Conservation (phyloP, 768 basidiomycete genomes). For the Cystofilobasidium capitatum region DNA sequence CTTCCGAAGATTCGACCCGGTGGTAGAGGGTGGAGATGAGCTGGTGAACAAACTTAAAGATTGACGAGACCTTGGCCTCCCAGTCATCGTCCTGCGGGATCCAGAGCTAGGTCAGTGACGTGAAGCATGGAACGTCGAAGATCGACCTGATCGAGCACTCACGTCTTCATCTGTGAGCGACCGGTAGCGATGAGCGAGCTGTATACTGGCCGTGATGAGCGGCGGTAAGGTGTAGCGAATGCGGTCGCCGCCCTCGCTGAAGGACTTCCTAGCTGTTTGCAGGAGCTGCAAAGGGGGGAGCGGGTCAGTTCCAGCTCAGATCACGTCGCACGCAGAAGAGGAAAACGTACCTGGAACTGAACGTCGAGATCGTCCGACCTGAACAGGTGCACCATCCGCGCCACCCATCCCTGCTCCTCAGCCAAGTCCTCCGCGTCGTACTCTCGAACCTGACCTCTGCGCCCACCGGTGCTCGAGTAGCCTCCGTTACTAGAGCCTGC, state of each 20-base stretch:
- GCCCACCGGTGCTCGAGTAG: constrained; percentile 4
- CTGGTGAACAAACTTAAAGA: constrained; percentile 91
- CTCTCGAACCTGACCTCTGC: constrained; percentile 44
- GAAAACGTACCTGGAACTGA: constrained; percentile 70
- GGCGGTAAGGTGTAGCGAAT: constrained; percentile 97
- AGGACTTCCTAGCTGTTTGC: constrained; percentile 80
- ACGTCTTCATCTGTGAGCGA: constrained; percentile 6
- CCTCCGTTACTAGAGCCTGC: constrained; percentile 36
- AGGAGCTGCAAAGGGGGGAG: constrained; percentile 52
- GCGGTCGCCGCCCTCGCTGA: constrained; percentile 74
- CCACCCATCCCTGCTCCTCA: constrained; percentile 98
- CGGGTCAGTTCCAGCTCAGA: neutral
- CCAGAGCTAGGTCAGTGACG: no score
- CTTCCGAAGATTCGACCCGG: constrained; percentile 68
- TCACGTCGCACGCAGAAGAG: neutral
- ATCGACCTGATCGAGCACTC: no score
- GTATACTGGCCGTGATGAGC: constrained; percentile 83
- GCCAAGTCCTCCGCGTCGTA: constrained; percentile 80
- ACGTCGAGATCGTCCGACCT: constrained; percentile 70
- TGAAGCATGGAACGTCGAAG: no score
- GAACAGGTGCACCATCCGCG: constrained; percentile 95
- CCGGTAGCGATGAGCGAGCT: constrained; percentile 73
- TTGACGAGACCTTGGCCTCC: constrained; percentile 70
- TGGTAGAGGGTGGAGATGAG: constrained; percentile 85
- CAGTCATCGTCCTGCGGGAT: constrained; percentile 79